Evolutionary conservation across 805 yeast species (phyloP), one percentile per base, ranked within the genome.

Genomic region (Kodamaea restingae): DNA sequence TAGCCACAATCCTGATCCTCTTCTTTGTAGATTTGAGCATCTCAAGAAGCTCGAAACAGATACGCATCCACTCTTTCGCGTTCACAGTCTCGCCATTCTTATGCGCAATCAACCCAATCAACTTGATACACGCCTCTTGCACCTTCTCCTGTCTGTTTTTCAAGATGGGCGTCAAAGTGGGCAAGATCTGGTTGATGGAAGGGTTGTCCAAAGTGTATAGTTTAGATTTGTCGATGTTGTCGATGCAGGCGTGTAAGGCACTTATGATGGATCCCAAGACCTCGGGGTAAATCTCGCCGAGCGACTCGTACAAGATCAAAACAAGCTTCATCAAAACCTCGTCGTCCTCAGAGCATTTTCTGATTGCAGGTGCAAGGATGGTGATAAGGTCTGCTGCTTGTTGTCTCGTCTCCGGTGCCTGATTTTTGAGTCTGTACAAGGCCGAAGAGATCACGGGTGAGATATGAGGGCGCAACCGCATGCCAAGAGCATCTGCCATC

Each of bases 41-140:
- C 49, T 93, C 98, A 33, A 93, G 61, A 24, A 93, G 69, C 52
- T 90, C 96, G 60, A 86, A 88, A 53, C 96, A 86, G 18, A 91
- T 85, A 46, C 98, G 72, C 91, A 93, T 87, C 99, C 98, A 93
- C 60, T 93, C 99, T 45, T 87, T 79, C 2, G 96, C 95, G 26
- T 88, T 80, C 11, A 88, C 85, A 40, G 78, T 77, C 46, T 86
- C 95, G 1, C 95, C 81, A 7, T 85, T 90, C 32, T 77, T 71
- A 35, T 73, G 77, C 0, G 98, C 96, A 39, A 91, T 82, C 36
- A 78, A 68, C 2, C 96, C 96, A 18, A 93, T 82, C 14, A 91
- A 65, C 32, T 73, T 77, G 27, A 93, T 84, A 7, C 90, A 77
- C 44, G 81, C 76, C 47, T 86, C 91, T 57, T 88, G 97, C 2